Conservation (phyloP, 305 asterid genomes). For the Solanum chacoense region DNA sequence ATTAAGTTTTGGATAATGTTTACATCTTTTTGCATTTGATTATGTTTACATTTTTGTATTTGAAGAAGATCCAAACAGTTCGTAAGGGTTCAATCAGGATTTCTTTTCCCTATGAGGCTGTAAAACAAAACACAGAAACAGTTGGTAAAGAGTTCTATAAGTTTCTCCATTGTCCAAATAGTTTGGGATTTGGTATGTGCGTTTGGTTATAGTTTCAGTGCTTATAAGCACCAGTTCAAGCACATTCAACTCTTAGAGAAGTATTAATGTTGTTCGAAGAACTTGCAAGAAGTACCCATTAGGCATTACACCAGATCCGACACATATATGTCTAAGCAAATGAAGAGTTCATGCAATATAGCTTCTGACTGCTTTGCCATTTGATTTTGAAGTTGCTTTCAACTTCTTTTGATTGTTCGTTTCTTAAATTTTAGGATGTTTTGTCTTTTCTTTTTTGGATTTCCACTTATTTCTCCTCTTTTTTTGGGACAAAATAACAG, state of each 20-base stretch:
- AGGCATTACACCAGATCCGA: neutral
- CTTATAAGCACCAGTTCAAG: neutral
- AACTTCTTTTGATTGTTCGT: neutral
- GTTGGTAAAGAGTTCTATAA: neutral
- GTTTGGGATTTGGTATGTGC: neutral
- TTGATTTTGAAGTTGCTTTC: neutral
- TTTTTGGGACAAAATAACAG: slow-evolving; percentile 29
- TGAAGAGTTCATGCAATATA: neutral
- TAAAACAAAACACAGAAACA: neutral
- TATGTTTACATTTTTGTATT: neutral
- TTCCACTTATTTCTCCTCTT: slow-evolving; percentile 2
- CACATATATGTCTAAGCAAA: neutral
- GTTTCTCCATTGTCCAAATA: neutral
- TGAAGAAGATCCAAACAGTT: neutral
- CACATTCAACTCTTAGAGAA: neutral
- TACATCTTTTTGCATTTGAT: neutral
- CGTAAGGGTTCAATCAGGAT: neutral
- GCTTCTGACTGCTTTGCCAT: neutral
- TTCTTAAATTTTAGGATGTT: neutral
- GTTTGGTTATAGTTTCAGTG: neutral
- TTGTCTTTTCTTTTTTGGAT: neutral
- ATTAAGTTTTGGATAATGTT: neutral
- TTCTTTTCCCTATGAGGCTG: neutral
- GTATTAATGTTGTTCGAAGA: neutral
- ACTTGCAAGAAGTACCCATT: neutral